phyloP scores from a whole-genome alignment of 208 protist genomes.

The Paratrypanosoma confusum region DNA sequence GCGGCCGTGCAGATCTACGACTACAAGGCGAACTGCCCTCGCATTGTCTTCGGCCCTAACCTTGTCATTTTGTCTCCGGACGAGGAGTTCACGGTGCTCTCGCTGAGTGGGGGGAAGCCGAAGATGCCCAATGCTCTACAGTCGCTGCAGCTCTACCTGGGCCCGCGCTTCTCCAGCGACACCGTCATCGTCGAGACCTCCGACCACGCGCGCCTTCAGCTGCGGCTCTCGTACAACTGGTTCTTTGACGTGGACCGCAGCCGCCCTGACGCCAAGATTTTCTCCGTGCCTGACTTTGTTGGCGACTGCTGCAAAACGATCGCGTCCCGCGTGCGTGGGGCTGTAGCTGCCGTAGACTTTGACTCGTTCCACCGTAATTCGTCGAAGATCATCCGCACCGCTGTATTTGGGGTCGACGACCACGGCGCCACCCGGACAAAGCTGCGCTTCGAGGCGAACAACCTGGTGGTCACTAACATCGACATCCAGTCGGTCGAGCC shows the following conservation, averaged over 20 bases:
- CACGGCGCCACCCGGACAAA: constrained; percentile 32
- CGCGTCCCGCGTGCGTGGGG: constrained; percentile 90
- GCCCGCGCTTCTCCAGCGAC: constrained; percentile 93
- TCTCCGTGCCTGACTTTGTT: constrained; percentile 95
- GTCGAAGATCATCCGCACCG: constrained; percentile 88
- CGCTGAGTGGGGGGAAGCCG: constrained; percentile 86
- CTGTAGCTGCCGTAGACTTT: constrained; percentile 88
- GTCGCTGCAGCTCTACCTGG: constrained; percentile 88
- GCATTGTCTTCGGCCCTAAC: constrained; percentile 90
- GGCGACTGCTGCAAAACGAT: constrained; percentile 97
- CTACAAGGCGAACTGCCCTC: constrained; percentile 73
- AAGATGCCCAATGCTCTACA: constrained; percentile 90
- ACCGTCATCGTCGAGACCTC: constrained; percentile 92
- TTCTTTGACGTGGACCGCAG: constrained; percentile 76
- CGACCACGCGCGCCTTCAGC: constrained; percentile 91
- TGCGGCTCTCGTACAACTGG: constrained; percentile 97
- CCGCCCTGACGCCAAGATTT: constrained; percentile 50
- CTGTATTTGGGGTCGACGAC: constrained; percentile 88
- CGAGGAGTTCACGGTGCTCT: constrained; percentile 94
- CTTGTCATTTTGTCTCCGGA: constrained; percentile 92
- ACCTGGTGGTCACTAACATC: constrained; percentile 91
- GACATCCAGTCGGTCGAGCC: constrained; percentile 92
- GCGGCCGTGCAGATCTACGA: constrained; percentile 95
- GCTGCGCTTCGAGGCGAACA: constrained; percentile 83
- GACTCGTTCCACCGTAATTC: constrained; percentile 96